A percentile compares a stretch with the other conserved stretches of the same genome.
Conservation (phyloP, 2,329 filamentous ascomycete genomes). For the Leptographium procerum region DNA sequence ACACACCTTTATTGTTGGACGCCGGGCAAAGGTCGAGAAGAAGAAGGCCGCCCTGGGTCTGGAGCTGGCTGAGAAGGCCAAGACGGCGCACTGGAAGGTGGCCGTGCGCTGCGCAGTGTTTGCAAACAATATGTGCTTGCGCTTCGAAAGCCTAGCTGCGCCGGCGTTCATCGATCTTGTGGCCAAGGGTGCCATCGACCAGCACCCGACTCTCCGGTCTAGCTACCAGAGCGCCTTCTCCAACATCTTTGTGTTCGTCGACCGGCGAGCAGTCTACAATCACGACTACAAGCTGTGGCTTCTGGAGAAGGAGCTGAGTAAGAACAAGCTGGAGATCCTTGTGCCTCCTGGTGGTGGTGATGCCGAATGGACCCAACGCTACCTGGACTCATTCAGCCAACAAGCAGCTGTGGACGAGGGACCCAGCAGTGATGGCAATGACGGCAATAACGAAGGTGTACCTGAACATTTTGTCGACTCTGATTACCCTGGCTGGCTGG, state of each 20-base stretch:
- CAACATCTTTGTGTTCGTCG: constrained; percentile 68
- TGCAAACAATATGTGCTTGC: constrained; percentile 77
- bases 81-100: constrained; percentile 89
- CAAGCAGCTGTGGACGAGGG: not conserved
- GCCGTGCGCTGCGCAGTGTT: constrained; percentile 83
- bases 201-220: constrained; percentile 73
- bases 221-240: constrained; percentile 73
- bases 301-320: constrained; percentile 64
- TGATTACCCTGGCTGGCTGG: constrained; percentile 91
- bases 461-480: constrained; percentile 84
- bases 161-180: constrained; percentile 74
- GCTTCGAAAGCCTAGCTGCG: constrained; percentile 82
- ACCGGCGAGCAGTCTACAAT: constrained; percentile 72
- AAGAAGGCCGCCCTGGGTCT: constrained; percentile 73
- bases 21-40: constrained; percentile 65
- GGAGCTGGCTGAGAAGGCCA: constrained; percentile 68
- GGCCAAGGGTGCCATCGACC: constrained; percentile 72
- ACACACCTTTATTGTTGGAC: constrained; percentile 61
- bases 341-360: constrained; percentile 56
- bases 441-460: constrained; percentile 34
- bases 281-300: constrained; percentile 86
- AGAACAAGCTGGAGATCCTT: constrained; percentile 62
- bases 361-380: constrained; percentile 65
- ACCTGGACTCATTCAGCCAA: constrained; percentile 65
- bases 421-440: too few species aligned